These are phyloP conservation scores for Chaetomium strumarium DNA, from an alignment of 2,329 filamentous ascomycete genomes.

Conservation along the genomic window DNA sequence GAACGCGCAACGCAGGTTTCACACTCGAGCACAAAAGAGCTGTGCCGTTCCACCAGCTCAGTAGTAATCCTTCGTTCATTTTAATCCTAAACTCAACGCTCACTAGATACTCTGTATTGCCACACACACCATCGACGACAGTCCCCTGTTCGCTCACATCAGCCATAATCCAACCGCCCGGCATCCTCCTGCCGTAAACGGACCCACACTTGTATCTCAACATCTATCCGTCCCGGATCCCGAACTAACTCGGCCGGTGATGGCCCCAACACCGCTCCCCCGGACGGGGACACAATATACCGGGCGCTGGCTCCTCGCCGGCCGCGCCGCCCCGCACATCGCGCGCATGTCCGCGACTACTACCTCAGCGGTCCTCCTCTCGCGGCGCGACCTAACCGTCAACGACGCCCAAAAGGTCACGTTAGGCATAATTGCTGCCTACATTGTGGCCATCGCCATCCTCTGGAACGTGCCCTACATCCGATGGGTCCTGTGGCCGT, in stretches of 20 bases:
- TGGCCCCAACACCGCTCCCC: conserved; percentile 9
- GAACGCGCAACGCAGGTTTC: conserved; percentile 12
- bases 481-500: conserved; percentile 70
- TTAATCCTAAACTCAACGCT: no score
- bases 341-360: conserved; percentile 6
- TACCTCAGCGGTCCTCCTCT: conserved; percentile 27
- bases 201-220: no score
- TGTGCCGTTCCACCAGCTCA: no score
- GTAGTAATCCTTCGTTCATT: no score
- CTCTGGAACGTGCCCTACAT: conserved; percentile 76
- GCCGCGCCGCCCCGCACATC: conserved; percentile 19
- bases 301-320: conserved; percentile 6
- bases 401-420: conserved; percentile 67
- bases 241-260: neutral
- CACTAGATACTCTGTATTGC: no score
- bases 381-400: conserved; percentile 50
- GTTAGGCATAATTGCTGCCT: conserved; percentile 57
- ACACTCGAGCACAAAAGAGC: no score
- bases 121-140: no score
- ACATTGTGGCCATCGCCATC: conserved; percentile 67
- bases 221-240: no score
- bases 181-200: no score
- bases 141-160: no score
- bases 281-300: neutral
- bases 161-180: no score